Percentiles rank a stretch among this genome's conserved stretches.
Evolutionary conservation across 176 grass and related monocot genomes (phyloP).

Genomic region (Triticum aestivum): IWGSC_CS_RefSeq_v2.1 NC_057810.1:126272491-126272990

Average conservation of each 20-base stretch:
- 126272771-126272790: background rate
- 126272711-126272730: background rate
- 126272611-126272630: background rate
- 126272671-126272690: background rate
- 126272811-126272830: no score
- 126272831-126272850: no score
- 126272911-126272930: no score
- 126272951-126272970: no score
- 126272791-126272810: no score
- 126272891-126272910: no score
- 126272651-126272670: background rate
- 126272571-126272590: background rate
- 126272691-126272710: background rate
- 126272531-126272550: background rate
- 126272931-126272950: no score
- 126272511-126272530: background rate
- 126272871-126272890: no score
- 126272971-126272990: no score
- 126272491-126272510: background rate
- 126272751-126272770: background rate
- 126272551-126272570: background rate
- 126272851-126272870: no score
- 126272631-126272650: background rate
- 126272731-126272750: background rate
- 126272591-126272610: accelerated